phyloP scores from a whole-genome alignment of 805 yeast species.

The Lipomyces anomalus region DNA sequence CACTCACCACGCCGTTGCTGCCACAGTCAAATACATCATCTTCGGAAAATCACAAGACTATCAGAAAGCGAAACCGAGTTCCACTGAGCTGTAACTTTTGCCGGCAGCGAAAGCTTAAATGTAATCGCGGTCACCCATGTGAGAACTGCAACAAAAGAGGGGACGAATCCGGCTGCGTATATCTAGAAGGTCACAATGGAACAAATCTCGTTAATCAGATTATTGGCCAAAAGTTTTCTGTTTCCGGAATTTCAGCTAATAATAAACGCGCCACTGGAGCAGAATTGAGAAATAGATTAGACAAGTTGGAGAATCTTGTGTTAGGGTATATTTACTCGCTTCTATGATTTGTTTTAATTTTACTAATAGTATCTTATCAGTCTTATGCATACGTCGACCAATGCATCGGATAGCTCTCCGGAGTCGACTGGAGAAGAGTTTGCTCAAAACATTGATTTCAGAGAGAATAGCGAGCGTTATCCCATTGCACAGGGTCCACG shows the following conservation, averaged over 20 bases:
- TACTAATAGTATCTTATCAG: not conserved
- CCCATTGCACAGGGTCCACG: conserved; percentile 5
- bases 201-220: conserved; percentile 5
- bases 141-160: conserved; percentile 31
- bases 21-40: conserved; percentile 17
- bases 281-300: conserved; percentile 29
- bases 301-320: conserved; percentile 30
- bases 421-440: conserved; percentile 10
- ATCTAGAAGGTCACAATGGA: conserved; percentile 13
- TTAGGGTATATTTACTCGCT: conserved; percentile 17
- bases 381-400: conserved; percentile 13
- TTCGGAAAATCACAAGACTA: conserved; percentile 20
- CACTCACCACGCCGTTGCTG: conserved; percentile 12
- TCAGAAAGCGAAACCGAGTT: conserved; percentile 29
- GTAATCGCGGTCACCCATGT: conserved; percentile 34
- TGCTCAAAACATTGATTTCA: not conserved
- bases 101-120: conserved; percentile 33
- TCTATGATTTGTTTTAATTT: not conserved
- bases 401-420: conserved; percentile 14
- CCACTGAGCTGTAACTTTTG: conserved; percentile 33
- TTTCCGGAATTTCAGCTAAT: conserved; percentile 6
- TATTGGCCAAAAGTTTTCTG: conserved; percentile 5
- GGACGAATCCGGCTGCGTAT: conserved; percentile 19
- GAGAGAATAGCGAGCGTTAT: not conserved
- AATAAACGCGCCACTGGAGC: conserved; percentile 7